A percentile compares a stretch with the other conserved stretches of the same genome.
These are phyloP conservation scores for Serendipita vermifera DNA, from an alignment of 768 basidiomycete species.

Conservation along the genomic window DNA sequence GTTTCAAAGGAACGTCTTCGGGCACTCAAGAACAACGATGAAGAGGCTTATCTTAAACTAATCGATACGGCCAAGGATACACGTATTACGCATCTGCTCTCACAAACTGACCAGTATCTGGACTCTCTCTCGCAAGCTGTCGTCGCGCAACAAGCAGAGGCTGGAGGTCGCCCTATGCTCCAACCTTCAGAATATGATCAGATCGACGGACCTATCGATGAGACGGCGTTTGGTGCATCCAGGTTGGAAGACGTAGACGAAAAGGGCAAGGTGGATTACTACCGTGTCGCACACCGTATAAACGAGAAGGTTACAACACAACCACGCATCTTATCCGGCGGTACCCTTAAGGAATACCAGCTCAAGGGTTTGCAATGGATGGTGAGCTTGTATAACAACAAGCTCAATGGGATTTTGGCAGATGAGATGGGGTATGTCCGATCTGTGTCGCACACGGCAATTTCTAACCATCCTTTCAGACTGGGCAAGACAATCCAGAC, in stretches of 20 bases:
- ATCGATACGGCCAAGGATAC: conserved; percentile 99
- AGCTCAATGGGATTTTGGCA: conserved; percentile 85
- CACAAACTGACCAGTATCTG: conserved; percentile 89
- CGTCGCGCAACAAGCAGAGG: conserved; percentile 76
- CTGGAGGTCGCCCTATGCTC: conserved; percentile 13
- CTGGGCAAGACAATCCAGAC: conserved; percentile 92
- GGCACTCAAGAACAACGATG: conserved; percentile 94
- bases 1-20: conserved; percentile 96
- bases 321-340: conserved; percentile 64
- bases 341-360: conserved; percentile 89
- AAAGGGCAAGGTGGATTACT: conserved; percentile 82
- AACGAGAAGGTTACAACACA: conserved; percentile 73
- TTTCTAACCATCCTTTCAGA: conserved; percentile 24
- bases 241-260: conserved; percentile 45
- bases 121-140: conserved; percentile 93
- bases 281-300: conserved; percentile 85
- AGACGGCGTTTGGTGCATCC: conserved; percentile 84
- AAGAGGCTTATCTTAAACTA: conserved; percentile 98
- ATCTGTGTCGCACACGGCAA: background rate
- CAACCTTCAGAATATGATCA: conserved; percentile 24
- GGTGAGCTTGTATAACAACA: conserved; percentile 95
- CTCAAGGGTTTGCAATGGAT: conserved; percentile 95
- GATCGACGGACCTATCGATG: conserved; percentile 50
- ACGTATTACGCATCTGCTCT: conserved; percentile 88
- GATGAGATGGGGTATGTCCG: conserved; percentile 67